These are phyloP conservation scores for Candida pseudoglaebosa DNA, from an alignment of 805 yeast species.

Conservation along the genomic window DNA sequence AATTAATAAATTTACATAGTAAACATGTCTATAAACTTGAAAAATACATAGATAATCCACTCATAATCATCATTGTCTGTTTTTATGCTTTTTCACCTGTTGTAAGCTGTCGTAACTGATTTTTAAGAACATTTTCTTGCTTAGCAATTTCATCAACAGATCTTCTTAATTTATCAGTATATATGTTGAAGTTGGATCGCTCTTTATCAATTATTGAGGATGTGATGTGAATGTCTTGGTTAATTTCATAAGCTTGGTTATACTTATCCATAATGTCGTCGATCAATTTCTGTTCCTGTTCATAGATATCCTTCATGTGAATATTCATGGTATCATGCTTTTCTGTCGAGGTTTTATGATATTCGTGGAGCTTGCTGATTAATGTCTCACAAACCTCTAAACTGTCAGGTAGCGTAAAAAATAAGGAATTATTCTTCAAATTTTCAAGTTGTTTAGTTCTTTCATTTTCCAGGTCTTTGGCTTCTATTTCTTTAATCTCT, in stretches of 20 bases:
- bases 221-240: constrained; percentile 13
- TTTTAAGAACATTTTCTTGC: constrained; percentile 8
- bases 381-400: constrained; percentile 15
- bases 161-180: constrained; percentile 18
- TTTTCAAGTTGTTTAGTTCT: constrained; percentile 4
- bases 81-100: too few species aligned
- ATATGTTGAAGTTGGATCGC: constrained; percentile 13
- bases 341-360: constrained; percentile 7
- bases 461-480: too few species aligned
- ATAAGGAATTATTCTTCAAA: background rate
- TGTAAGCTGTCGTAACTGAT: constrained; percentile 7
- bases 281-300: constrained; percentile 5
- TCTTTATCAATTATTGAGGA: constrained; percentile 14
- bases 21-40: too few species aligned
- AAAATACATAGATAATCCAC: too few species aligned
- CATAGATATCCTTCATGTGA: constrained; percentile 3
- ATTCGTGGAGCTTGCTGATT: constrained; percentile 15
- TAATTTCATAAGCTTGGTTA: constrained; percentile 12
- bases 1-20: too few species aligned
- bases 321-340: constrained; percentile 2
- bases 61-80: too few species aligned
- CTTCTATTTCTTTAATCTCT: constrained; percentile 17
- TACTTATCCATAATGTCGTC: constrained; percentile 9
- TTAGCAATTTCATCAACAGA: constrained; percentile 21
- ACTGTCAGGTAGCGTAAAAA: constrained; percentile 12